Evolutionary conservation across 2,329 filamentous ascomycete species (phyloP).

Genomic region (Paracorniculantispora psalliotae): DNA sequence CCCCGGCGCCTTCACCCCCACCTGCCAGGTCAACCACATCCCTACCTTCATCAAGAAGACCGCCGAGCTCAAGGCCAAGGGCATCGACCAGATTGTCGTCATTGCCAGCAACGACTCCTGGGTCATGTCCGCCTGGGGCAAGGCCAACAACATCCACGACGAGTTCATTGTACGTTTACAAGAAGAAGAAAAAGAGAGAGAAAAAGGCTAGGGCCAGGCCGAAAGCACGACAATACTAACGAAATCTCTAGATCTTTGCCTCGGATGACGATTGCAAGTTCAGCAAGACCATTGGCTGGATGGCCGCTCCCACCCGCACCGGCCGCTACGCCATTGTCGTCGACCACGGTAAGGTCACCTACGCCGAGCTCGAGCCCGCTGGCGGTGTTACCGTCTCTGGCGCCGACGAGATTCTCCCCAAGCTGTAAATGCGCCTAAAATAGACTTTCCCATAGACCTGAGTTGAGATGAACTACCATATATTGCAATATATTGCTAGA

Average conservation of each 20-base stretch:
- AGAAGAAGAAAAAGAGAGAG: neutral
- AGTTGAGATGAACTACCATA: too few relatives aligned
- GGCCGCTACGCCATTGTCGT: conserved; percentile 75
- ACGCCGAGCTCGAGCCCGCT: conserved; percentile 68
- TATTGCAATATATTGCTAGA: too few relatives aligned
- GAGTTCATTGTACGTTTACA: conserved; percentile 51
- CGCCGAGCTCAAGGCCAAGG: conserved; percentile 68
- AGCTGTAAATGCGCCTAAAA: conserved; percentile 36
- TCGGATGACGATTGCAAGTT: conserved; percentile 66
- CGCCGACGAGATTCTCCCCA: conserved; percentile 49
- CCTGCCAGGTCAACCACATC: conserved; percentile 76
- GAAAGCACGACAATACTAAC: neutral
- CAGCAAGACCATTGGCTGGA: conserved; percentile 75
- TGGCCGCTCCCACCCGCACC: conserved; percentile 62
- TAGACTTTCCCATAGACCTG: conserved; percentile 3
- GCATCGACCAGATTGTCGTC: conserved; percentile 75
- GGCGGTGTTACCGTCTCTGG: conserved; percentile 44
- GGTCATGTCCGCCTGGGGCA: conserved; percentile 87
- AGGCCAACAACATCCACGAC: conserved; percentile 74
- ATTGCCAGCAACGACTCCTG: conserved; percentile 81
- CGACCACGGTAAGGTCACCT: conserved; percentile 77
- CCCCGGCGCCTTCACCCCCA: conserved; percentile 76
- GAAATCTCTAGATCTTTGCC: conserved; percentile 60
- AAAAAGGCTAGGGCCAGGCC: neutral
- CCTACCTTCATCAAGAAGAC: conserved; percentile 73